These are phyloP conservation scores for Hordeum marinum DNA, from an alignment of 176 grass and related monocot genomes.

Conservation along the genomic window DNA sequence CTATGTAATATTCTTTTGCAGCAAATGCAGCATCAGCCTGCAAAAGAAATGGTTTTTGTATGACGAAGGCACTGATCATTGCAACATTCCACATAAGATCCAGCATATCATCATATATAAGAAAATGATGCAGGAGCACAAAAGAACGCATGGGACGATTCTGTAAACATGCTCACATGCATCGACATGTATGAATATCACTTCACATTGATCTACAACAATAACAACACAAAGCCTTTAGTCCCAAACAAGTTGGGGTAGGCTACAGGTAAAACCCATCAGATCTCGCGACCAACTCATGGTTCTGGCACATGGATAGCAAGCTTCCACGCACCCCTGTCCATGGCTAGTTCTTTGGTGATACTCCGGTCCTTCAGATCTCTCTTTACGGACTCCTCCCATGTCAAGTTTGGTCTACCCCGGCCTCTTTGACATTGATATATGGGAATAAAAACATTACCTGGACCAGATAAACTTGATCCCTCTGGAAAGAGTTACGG, in stretches of 20 bases:
- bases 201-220: neutral
- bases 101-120: constrained; percentile 14
- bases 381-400: too few species aligned
- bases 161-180: neutral
- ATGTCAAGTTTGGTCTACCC: too few species aligned
- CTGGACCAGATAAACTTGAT: constrained; percentile 90
- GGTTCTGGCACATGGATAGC: too few species aligned
- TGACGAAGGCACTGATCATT: constrained; percentile 14
- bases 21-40: constrained; percentile 93
- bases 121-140: neutral
- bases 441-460: constrained; percentile 23
- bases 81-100: constrained; percentile 2
- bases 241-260: too few species aligned
- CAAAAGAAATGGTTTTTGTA: constrained; percentile 20
- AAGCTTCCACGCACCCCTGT: too few species aligned
- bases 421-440: too few species aligned
- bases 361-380: too few species aligned
- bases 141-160: neutral
- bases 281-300: too few species aligned
- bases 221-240: too few species aligned
- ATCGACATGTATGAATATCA: constrained; percentile 15
- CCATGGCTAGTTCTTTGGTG: too few species aligned
- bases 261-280: too few species aligned
- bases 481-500: constrained; percentile 64
- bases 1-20: constrained; percentile 83